Conservation (phyloP, 192 early-diverging fungal species). For the Paraglomus brasilianum region DNA sequence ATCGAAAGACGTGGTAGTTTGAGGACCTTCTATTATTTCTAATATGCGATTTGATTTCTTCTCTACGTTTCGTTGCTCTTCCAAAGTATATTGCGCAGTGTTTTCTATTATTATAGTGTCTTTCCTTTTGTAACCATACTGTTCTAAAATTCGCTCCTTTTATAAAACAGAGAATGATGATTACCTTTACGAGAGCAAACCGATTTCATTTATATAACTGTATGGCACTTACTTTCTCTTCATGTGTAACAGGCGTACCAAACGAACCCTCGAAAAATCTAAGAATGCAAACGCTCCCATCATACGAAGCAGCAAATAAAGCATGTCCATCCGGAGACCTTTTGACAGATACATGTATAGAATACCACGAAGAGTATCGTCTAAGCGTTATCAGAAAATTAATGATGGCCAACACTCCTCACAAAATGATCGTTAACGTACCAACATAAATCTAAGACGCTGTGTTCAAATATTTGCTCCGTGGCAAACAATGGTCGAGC, state of each 20-base stretch:
- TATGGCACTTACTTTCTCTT: conserved; percentile 60
- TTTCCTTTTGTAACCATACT: conserved; percentile 48
- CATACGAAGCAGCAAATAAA: conserved; percentile 88
- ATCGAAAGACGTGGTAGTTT: neutral
- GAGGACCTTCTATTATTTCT: conserved; percentile 36
- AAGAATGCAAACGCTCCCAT: conserved; percentile 81
- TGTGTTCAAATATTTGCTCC: conserved; percentile 76
- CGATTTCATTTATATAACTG: conserved; percentile 2
- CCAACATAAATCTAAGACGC: conserved; percentile 87
- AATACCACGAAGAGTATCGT: neutral
- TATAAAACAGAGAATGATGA: conserved; percentile 12
- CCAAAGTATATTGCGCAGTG: conserved; percentile 61
- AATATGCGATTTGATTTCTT: conserved; percentile 27
- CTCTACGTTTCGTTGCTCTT: conserved; percentile 48
- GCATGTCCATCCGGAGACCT: conserved; percentile 72
- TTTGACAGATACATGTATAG: neutral
- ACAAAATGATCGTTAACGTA: conserved; percentile 27
- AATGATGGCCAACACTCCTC: no score
- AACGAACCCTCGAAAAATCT: conserved; percentile 70
- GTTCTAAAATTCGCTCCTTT: conserved; percentile 45
- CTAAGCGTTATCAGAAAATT: neutral
- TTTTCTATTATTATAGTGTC: conserved; percentile 58
- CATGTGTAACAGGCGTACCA: conserved; percentile 56
- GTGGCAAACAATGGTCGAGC: conserved; percentile 69
- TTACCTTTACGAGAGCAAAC: neutral